Base-by-base conservation (phyloP, 2,329 filamentous ascomycete species). In the Colletotrichum kahawae region DNA sequence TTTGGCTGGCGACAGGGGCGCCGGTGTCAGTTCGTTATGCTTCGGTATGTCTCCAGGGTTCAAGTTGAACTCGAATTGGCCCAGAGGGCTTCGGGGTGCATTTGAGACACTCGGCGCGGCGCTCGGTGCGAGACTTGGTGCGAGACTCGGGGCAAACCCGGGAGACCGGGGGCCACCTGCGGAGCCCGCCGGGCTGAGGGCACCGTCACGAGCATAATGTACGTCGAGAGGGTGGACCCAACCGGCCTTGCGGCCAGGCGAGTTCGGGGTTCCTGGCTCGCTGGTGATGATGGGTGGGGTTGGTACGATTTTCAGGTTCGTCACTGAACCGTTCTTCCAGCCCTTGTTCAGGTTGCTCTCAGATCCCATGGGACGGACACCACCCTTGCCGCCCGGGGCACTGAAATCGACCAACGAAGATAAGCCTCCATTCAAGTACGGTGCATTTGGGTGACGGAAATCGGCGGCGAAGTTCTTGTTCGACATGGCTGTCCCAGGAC, bases 151-250 rank as follows among this genome's bases (percentile, higher is more conserved):
- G 14, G 67, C 29, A 21, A 51, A 54, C 1, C n/a, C 65, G 18
- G 69, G 54, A 24, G 72, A 75, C 5, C 79, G 77, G 10, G 81
- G 80, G 14, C 77, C 79, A 9, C 78, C 80, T 18, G 79, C 75
- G 4, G 60, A 57, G 60, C 69, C 67, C 21, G 73, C 74, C 64
- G 74, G 70, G 38, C 74, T 74, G 43, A 67, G 72, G 3, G 72
- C 57, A n/a, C 72, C 69, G 5, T 72, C 65, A 24, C 76, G 75
- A 66, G 78, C 77, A 74, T 87, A 87, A 72, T 88, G 85, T 36
- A 88, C 83, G 14, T 89, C 86, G n/a, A 90, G 82, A 0, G 88
- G 87, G 74, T 87, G 88, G 8, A 87, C 82, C 83, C 86, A 87
- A 6, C 84, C 82, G 70, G 84, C 85, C 59, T 81, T 83, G 29